Conservation (phyloP, 257 asterid genomes). For the Eucommia ulmoides region DNA sequence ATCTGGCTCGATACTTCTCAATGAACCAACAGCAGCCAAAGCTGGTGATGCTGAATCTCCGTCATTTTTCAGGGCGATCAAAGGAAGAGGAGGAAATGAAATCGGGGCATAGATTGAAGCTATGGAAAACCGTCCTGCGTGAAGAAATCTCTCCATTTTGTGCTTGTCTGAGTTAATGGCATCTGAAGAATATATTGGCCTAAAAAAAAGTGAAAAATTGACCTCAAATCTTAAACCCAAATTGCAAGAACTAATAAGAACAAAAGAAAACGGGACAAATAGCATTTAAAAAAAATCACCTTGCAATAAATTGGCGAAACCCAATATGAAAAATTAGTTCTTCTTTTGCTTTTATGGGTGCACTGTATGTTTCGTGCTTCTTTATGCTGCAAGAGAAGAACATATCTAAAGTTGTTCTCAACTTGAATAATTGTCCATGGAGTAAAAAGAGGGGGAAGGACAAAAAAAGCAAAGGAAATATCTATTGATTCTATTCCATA, state of each 20-base stretch:
- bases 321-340: constrained; percentile 90
- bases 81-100: constrained; percentile 65
- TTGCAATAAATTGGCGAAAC: constrained; percentile 73
- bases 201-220: constrained; percentile 25
- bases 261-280: constrained; percentile 2
- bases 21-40: constrained; percentile 80
- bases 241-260: not conserved
- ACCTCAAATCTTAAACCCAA: not conserved
- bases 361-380: constrained; percentile 69
- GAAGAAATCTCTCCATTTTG: constrained; percentile 99
- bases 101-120: constrained; percentile 90
- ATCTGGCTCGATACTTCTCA: constrained; percentile 72
- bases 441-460: not conserved
- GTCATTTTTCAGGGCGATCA: constrained; percentile 56
- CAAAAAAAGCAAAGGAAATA: not conserved
- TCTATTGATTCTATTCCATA: too few species aligned
- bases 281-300: constrained; percentile 25
- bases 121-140: constrained; percentile 68
- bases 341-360: constrained; percentile 92
- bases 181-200: constrained; percentile 84
- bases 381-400: constrained; percentile 37
- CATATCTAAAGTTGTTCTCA: constrained; percentile 6
- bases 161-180: constrained; percentile 62
- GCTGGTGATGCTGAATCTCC: constrained; percentile 44
- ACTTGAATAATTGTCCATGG: constrained; percentile 2